phyloP scores from a whole-genome alignment of 805 yeast species.

The Candida xiaguanensis region DNA sequence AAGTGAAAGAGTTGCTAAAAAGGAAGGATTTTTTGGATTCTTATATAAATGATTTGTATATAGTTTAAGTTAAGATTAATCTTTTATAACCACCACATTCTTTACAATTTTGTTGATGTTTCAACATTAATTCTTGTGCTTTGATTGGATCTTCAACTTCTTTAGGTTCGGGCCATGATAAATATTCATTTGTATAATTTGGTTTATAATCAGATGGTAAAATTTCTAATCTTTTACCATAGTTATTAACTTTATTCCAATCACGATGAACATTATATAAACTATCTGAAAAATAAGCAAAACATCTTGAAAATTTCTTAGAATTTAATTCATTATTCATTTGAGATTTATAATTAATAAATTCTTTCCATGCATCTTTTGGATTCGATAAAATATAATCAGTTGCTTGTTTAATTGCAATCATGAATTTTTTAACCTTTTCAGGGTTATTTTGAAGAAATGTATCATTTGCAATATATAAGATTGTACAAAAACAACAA shows the following conservation, averaged over 20 bases:
- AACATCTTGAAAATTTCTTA: conserved; percentile 51
- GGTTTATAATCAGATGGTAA: conserved; percentile 47
- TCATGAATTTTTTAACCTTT: conserved; percentile 42
- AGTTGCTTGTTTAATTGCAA: conserved; percentile 49
- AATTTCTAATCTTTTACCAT: conserved; percentile 52
- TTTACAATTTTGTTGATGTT: conserved; percentile 45
- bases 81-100: conserved; percentile 48
- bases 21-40: conserved; percentile 57
- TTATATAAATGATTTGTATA: conserved; percentile 34
- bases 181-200: conserved; percentile 49
- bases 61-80: conserved; percentile 20
- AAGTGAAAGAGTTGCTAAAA: conserved; percentile 62
- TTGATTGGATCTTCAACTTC: conserved; percentile 35
- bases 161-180: conserved; percentile 47
- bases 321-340: conserved; percentile 38
- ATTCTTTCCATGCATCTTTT: conserved; percentile 43
- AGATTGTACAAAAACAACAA: conserved; percentile 56
- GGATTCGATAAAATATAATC: conserved; percentile 45
- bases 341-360: conserved; percentile 45
- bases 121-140: conserved; percentile 46
- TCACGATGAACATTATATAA: conserved; percentile 53
- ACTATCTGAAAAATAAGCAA: conserved; percentile 51
- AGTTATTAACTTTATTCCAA: conserved; percentile 53
- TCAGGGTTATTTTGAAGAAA: conserved; percentile 46
- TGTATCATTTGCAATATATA: conserved; percentile 50